Conservation (phyloP, 179 eudicot genomes). For the Silene noctiflora region DNA sequence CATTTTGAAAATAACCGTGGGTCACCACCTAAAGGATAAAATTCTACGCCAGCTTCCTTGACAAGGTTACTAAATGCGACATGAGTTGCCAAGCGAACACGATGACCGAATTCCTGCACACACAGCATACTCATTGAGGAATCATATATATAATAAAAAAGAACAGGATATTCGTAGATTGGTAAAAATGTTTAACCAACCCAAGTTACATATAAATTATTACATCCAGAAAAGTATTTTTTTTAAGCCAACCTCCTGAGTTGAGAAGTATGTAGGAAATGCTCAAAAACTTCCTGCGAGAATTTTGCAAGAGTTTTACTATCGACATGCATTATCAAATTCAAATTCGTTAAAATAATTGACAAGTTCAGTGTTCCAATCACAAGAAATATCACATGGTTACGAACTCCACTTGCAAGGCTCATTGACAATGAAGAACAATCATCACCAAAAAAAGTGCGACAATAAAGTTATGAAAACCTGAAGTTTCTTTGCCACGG, state of each 20-base stretch:
- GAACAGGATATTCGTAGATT: too few species aligned
- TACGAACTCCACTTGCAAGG: too few species aligned
- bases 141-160: not conserved
- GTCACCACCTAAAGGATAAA: conserved; percentile 83
- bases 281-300: too few species aligned
- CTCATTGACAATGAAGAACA: not conserved
- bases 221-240: not conserved
- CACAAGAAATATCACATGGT: too few species aligned
- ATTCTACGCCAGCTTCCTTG: conserved; percentile 71
- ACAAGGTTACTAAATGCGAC: conserved; percentile 60
- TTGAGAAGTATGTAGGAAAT: too few species aligned
- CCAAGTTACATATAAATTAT: not conserved
- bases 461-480: conserved; percentile 15
- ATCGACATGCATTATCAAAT: too few species aligned
- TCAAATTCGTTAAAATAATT: too few species aligned
- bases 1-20: conserved; percentile 75
- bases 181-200: not conserved
- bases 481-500: conserved; percentile 71
- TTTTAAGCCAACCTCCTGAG: too few species aligned
- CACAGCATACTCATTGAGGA: not conserved
- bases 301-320: too few species aligned
- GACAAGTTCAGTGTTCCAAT: too few species aligned
- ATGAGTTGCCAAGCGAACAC: conserved; percentile 79
- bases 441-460: not conserved
- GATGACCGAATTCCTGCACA: conserved; percentile 75